A percentile compares a stretch with the other conserved stretches of the same genome.
Evolutionary conservation across 768 basidiomycete species (phyloP).

Genomic region (Xerocomellus chrysenteron): DNA sequence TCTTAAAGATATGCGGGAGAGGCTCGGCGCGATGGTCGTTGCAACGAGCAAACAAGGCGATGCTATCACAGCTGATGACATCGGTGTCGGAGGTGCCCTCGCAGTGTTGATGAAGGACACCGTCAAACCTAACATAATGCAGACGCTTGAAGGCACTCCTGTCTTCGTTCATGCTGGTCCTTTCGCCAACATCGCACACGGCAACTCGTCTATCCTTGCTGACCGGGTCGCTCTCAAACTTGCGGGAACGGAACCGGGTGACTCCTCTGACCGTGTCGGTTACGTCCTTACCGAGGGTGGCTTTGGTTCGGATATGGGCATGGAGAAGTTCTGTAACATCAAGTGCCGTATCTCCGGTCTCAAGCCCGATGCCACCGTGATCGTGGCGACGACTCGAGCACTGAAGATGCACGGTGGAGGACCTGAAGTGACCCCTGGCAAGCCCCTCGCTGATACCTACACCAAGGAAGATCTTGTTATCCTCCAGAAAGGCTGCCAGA

Average conservation of each 20-base stretch:
- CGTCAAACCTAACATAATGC: constrained; percentile 99
- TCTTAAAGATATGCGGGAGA: constrained; percentile 86
- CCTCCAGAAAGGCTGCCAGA: constrained; percentile 89
- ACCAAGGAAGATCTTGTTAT: constrained; percentile 89
- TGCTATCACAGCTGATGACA: constrained; percentile 92
- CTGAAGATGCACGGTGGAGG: constrained; percentile 99
- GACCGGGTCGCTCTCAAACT: constrained; percentile 96
- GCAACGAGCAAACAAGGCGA: constrained; percentile 90
- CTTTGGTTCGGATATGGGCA: constrained; percentile 98
- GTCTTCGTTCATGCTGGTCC: constrained; percentile 99
- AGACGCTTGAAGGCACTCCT: constrained; percentile 96
- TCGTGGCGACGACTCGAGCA: constrained; percentile 96
- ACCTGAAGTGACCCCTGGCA: constrained; percentile 94
- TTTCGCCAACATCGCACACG: constrained; percentile 98
- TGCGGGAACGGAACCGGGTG: constrained; percentile 92
- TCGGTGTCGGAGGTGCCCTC: constrained; percentile 92
- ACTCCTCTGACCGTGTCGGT: constrained; percentile 74
- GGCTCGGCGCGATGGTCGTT: constrained; percentile 95
- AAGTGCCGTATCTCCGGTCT: constrained; percentile 94
- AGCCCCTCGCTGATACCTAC: constrained; percentile 90
- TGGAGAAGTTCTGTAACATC: constrained; percentile 99
- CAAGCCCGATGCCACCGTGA: constrained; percentile 89
- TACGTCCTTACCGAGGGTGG: constrained; percentile 98
- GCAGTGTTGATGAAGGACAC: constrained; percentile 98
- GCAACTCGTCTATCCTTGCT: constrained; percentile 98